Base-by-base conservation (phyloP, 306 rosid genomes). In the Glycine tomentella region DNA sequence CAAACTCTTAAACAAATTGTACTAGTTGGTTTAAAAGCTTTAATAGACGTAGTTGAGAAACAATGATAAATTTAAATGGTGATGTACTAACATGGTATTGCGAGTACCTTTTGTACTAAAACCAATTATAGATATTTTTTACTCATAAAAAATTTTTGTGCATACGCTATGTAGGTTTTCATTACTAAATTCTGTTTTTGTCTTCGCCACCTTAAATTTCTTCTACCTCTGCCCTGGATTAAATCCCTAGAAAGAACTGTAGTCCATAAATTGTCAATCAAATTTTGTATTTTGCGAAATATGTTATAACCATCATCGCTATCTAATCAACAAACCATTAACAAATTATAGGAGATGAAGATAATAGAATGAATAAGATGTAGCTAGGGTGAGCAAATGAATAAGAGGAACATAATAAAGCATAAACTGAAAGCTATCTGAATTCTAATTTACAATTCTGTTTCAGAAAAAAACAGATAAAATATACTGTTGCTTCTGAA, bases 391-490 rank as follows among this genome's bases (percentile, higher is more conserved):
- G 25, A 55, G 15, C 9, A 56, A 56, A 56, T 56, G 12, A 57
- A 57, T 17, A 57, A 31, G 3, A 59, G 25, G 20, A 57, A 51
- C 20, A 69, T 5, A 8, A 74, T 56, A 40, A 38, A 65, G 20
- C 17, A 42, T n/a, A 57, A 7, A 74, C 51, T 38, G 4, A 74
- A 17, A 31, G 14, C 10, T 44, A 69, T 34, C 63, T 76, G 45
- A 38, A 74, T 68, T 75, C 66, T 40, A 8, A 81, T 81, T 78
- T 81, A 86, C 88, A 72, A 10, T 20, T 83, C 16, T 53, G 74
- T 71, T 64, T 31, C 0, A 5, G 56, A 4, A 33, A 51, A 31
- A 14, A 74, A 71, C 3, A 69, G 25, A 57, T 63, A 9, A 61
- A 42, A 8, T 44, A 65, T 69, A 45, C 14, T 51, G 14, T 71